A percentile compares a stretch with the other conserved stretches of the same genome.
Conservation (phyloP, 139 green algal genomes). For the Ostreobium quekettii region DNA sequence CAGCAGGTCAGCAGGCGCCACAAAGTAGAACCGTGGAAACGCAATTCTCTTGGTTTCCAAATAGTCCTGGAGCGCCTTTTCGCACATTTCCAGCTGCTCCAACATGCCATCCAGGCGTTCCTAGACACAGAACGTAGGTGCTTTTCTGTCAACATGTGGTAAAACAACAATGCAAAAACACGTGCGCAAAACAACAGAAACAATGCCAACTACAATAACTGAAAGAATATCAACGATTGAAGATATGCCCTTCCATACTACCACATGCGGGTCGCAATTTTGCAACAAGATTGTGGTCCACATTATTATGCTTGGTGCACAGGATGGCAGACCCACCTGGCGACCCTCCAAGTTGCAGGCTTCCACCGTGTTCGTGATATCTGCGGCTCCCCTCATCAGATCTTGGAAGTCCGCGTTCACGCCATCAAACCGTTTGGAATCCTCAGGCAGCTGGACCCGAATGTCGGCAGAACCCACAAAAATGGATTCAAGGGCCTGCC, state of each 20-base stretch:
- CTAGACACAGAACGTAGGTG: conserved; percentile 68
- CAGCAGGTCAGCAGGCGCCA: conserved; percentile 78
- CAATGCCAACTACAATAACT: too few relatives aligned
- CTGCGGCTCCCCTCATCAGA: conserved; percentile 62
- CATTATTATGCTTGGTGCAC: too few relatives aligned
- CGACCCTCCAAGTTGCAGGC: conserved; percentile 79
- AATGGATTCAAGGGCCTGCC: conserved; percentile 82
- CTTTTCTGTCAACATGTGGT: too few relatives aligned
- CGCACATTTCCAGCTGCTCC: conserved; percentile 77
- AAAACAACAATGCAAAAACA: too few relatives aligned
- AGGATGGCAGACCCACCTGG: too few relatives aligned
- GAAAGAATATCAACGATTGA: too few relatives aligned
- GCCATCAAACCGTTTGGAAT: conserved; percentile 74
- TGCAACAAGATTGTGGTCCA: too few relatives aligned
- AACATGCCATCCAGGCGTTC: conserved; percentile 83
- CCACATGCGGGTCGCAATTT: too few relatives aligned
- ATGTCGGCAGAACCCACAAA: conserved; percentile 84
- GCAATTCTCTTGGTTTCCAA: conserved; percentile 84
- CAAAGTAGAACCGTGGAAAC: conserved; percentile 94
- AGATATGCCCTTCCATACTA: too few relatives aligned
- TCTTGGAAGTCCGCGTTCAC: conserved; percentile 82
- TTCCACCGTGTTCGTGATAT: conserved; percentile 76
- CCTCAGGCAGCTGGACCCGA: conserved; percentile 81
- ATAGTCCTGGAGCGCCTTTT: conserved; percentile 91
- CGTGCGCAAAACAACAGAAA: too few relatives aligned